Evolutionary conservation across 768 basidiomycete species (phyloP), one percentile per base, ranked within the genome.

Genomic region (Trametes punicea): DNA sequence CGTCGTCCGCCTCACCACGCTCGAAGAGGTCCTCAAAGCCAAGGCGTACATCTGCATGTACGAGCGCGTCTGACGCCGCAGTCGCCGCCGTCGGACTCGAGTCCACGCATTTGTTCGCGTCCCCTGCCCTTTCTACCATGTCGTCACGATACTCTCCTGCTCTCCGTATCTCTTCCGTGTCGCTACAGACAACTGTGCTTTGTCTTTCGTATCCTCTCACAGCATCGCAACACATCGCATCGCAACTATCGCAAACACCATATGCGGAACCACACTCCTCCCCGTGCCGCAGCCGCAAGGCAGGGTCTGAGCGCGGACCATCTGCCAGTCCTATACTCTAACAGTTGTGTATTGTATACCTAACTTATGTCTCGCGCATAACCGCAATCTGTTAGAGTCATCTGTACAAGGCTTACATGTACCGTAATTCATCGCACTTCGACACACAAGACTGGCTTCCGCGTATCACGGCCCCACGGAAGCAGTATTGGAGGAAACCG

Each of bases 11-110:
- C 73, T 90, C 42, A 82, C 88, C 9, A 82, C 85, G 39, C 69
- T 96, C 45, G 91, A 94, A 40, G 95, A 97, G 68, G 95, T 97
- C 2, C 75, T 97, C 66, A 88, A 86, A 70, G 85, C 87, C 56
- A 95, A 90, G 69, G 93, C 94, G 31, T 98, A 97, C 70, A 81
- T 97, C 46, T 93, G 93, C 73, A 93, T 95, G 85, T 93, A 92
- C 67, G 90, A 93, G 74, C 80, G 87, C 51, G 75, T 87, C 64
- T 85, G 54, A 61, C 1, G 2, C 34, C 3, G n/a, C 10, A 1
- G 25, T 8, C 10, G n/a, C n/a, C n/a, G n/a, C n/a, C n/a, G n/a
- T n/a, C n/a, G n/a, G n/a, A n/a, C n/a, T n/a, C n/a, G n/a, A n/a
- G 13, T 38, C 5, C 36, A 16, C 36, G 13, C 18, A 23, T 11